These are phyloP conservation scores for Phytophthora sojae DNA, from an alignment of 352 stramenopile genomes.

Conservation along the genomic window DNA sequence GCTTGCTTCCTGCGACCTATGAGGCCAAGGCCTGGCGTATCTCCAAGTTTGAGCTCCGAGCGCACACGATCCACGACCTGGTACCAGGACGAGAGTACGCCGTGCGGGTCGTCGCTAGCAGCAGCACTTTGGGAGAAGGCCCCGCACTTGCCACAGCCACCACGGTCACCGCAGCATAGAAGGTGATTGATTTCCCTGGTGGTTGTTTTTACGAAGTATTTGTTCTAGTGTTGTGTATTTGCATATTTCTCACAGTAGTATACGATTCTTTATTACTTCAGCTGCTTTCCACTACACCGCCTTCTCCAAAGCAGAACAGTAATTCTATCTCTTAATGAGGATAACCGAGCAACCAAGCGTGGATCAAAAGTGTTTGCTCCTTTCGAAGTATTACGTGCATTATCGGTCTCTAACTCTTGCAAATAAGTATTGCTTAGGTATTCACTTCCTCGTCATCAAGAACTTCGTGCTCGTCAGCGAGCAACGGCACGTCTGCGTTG, in stretches of 20 bases:
- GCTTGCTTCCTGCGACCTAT: constrained; percentile 55
- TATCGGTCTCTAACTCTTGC: too few relatives aligned
- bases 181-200: neutral
- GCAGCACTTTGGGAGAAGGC: constrained; percentile 49
- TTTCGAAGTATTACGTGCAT: too few relatives aligned
- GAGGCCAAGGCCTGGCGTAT: constrained; percentile 63
- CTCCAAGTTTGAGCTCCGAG: constrained; percentile 72
- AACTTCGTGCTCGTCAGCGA: constrained; percentile 15
- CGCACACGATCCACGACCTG: constrained; percentile 62
- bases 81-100: constrained; percentile 77
- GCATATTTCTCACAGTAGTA: neutral
- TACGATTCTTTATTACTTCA: neutral
- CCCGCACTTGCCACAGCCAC: constrained; percentile 29
- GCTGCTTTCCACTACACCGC: too few relatives aligned
- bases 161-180: constrained; percentile 25
- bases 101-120: constrained; percentile 57
- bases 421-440: too few relatives aligned
- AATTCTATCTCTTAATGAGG: too few relatives aligned
- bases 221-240: neutral
- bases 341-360: too few relatives aligned
- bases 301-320: too few relatives aligned
- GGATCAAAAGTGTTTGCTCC: too few relatives aligned
- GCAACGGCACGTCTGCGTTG: constrained; percentile 28
- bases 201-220: neutral
- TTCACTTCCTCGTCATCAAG: neutral